Conservation (phyloP, 352 stramenopile genomes). For the Globisporangium acanthophoron region DNA sequence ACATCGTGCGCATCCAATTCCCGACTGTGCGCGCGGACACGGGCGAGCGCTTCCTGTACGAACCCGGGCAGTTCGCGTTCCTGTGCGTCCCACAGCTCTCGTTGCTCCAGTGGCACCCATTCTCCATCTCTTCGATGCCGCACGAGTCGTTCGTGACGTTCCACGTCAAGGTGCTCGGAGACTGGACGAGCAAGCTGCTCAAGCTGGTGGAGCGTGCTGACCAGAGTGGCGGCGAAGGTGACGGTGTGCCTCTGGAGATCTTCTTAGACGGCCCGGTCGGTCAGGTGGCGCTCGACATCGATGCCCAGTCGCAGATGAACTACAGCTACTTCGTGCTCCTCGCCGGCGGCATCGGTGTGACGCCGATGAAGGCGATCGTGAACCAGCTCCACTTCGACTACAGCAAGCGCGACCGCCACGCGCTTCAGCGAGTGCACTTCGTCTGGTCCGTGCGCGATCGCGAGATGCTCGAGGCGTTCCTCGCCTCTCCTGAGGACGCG, state of each 20-base stretch:
- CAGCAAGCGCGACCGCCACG: slow-evolving; percentile 7
- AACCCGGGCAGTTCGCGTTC: slow-evolving; percentile 73
- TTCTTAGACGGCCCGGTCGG: slow-evolving; percentile 56
- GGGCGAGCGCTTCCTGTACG: slow-evolving; percentile 27
- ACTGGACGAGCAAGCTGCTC: slow-evolving; percentile 59
- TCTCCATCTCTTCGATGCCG: slow-evolving; percentile 77
- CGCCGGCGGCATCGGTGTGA: slow-evolving; percentile 15
- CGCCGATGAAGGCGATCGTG: slow-evolving; percentile 15
- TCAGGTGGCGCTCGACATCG: slow-evolving; percentile 34
- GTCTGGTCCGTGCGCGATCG: slow-evolving; percentile 39
- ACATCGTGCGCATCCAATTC: slow-evolving; percentile 46
- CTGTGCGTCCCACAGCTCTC: slow-evolving; percentile 73
- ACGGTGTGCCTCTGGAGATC: slow-evolving; percentile 16
- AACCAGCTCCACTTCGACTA: slow-evolving; percentile 10
- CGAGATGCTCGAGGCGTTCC: slow-evolving; percentile 24
- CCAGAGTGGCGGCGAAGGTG: slow-evolving; percentile 5
- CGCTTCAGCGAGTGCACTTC: slow-evolving; percentile 33
- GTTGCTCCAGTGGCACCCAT: slow-evolving; percentile 83
- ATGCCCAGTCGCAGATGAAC: slow-evolving; percentile 8
- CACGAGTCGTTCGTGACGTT: slow-evolving; percentile 63
- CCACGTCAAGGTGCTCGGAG: slow-evolving; percentile 52
- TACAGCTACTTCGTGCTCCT: slow-evolving; percentile 56
- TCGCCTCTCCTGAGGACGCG: not conserved
- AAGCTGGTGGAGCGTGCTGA: slow-evolving; percentile 13
- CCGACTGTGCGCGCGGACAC: slow-evolving; percentile 31